Conservation (phyloP, 148 eudicot genomes). For the Spergularia marina region DNA sequence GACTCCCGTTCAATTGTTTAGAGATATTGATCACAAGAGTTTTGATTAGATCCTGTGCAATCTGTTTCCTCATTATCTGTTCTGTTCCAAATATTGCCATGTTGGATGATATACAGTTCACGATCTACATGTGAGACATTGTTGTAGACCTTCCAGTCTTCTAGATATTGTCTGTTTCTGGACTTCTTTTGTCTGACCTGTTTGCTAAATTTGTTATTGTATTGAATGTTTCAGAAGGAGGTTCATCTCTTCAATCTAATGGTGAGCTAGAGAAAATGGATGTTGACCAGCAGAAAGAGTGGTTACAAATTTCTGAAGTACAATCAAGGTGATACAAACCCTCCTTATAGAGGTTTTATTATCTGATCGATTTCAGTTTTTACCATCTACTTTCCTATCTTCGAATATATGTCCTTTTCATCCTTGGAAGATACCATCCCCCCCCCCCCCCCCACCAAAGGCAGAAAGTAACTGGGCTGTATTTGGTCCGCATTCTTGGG, state of each 20-base stretch:
- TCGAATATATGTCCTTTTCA: too few relatives aligned
- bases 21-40: background rate
- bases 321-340: slow-evolving; percentile 58
- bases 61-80: background rate
- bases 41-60: background rate
- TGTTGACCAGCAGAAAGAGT: slow-evolving; percentile 57
- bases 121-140: background rate
- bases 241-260: slow-evolving; percentile 33
- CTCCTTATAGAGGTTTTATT: slow-evolving; percentile 1
- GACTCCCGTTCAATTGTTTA: background rate
- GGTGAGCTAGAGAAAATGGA: slow-evolving; percentile 35
- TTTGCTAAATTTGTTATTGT: background rate
- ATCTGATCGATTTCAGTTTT: background rate
- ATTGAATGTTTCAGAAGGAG: slow-evolving; percentile 33
- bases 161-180: background rate
- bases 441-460: too few relatives aligned
- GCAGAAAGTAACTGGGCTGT: background rate
- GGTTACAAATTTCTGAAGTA: slow-evolving; percentile 64
- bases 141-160: background rate
- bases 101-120: background rate
- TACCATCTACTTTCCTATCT: background rate
- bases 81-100: background rate
- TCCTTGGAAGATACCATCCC: background rate
- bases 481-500: background rate
- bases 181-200: background rate